Percentiles rank a stretch among this genome's conserved stretches.
Evolutionary conservation across 2,329 filamentous ascomycete genomes (phyloP).

Genomic region (Cadophora sp.): DNA sequence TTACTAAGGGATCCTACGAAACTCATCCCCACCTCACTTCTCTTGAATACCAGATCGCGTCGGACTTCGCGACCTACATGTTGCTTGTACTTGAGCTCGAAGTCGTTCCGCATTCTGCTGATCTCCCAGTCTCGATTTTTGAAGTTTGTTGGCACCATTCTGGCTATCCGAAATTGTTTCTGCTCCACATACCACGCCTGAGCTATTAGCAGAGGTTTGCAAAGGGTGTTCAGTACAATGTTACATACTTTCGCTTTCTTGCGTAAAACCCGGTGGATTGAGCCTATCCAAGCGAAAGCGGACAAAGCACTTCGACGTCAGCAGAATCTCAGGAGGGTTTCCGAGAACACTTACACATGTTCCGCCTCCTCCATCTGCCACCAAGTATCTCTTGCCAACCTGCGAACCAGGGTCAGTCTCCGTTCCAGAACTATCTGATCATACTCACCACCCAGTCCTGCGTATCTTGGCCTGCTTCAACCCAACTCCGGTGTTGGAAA

Average conservation of each 20-base stretch:
- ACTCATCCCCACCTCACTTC: background rate
- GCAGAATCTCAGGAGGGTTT: background rate
- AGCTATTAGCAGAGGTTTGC: background rate
- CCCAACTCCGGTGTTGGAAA: too few species aligned
- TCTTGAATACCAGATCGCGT: background rate
- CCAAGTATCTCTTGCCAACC: conserved; percentile 24
- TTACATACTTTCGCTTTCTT: conserved; percentile 30
- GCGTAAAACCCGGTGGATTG: conserved; percentile 22
- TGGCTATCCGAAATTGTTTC: conserved; percentile 28
- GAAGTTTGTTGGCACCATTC: background rate
- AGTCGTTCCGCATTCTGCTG: conserved; percentile 15
- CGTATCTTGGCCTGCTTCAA: background rate
- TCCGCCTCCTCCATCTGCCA: conserved; percentile 28
- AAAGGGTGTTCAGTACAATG: background rate
- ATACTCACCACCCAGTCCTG: conserved; percentile 19
- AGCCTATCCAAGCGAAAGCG: conserved; percentile 23
- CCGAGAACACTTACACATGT: conserved; percentile 25
- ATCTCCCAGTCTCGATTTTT: conserved; percentile 21
- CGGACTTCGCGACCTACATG: conserved; percentile 3
- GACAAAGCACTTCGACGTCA: conserved; percentile 23
- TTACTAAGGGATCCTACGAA: conserved; percentile 7
- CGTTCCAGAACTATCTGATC: background rate
- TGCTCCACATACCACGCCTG: conserved; percentile 27
- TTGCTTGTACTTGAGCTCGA: conserved; percentile 22
- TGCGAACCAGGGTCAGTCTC: background rate